Percentiles rank a stretch among this genome's conserved stretches.
Evolutionary conservation across 176 grass and related monocot genomes (phyloP).

Genomic region (Otatea glauca): DNA sequence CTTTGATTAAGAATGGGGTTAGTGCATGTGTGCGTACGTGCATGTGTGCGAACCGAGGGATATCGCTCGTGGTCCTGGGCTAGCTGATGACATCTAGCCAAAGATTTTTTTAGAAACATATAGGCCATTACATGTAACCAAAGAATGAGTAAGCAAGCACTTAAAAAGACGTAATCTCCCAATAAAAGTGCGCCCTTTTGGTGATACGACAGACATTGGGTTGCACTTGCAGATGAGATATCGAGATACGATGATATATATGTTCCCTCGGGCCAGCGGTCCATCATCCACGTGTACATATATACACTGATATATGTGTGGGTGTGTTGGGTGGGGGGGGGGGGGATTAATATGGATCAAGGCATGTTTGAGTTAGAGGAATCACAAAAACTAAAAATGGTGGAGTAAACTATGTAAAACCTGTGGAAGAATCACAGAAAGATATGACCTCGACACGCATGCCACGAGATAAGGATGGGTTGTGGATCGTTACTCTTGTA

Average conservation of each 20-base stretch:
- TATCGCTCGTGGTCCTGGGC: not conserved
- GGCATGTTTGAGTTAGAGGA: slow-evolving; percentile 17
- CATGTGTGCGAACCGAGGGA: not conserved
- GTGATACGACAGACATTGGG: slow-evolving; percentile 22
- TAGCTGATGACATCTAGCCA: not conserved
- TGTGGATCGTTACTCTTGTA: not conserved
- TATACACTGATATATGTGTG: too few relatives aligned
- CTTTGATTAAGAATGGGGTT: slow-evolving; percentile 25
- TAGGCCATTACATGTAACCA: not conserved
- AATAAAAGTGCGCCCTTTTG: not conserved
- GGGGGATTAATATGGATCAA: too few relatives aligned
- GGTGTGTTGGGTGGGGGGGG: too few relatives aligned
- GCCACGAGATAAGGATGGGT: slow-evolving; percentile 40
- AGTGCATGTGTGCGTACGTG: slow-evolving; percentile 26
- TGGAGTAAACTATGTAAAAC: slow-evolving; percentile 15
- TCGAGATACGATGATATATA: too few relatives aligned
- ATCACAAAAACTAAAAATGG: not conserved
- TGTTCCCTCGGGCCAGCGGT: too few relatives aligned
- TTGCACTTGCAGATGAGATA: not conserved
- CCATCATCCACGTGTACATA: too few relatives aligned
- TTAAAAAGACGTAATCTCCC: slow-evolving; percentile 23
- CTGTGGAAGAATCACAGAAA: slow-evolving; percentile 45
- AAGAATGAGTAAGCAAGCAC: slow-evolving; percentile 49
- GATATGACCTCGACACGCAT: slow-evolving; percentile 6
- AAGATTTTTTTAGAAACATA: too few relatives aligned